Percentiles rank a stretch among this genome's conserved stretches.
phyloP scores from a whole-genome alignment of 495 filamentous ascomycete genomes.

The Aspergillus sclerotiicarbonarius region DNA sequence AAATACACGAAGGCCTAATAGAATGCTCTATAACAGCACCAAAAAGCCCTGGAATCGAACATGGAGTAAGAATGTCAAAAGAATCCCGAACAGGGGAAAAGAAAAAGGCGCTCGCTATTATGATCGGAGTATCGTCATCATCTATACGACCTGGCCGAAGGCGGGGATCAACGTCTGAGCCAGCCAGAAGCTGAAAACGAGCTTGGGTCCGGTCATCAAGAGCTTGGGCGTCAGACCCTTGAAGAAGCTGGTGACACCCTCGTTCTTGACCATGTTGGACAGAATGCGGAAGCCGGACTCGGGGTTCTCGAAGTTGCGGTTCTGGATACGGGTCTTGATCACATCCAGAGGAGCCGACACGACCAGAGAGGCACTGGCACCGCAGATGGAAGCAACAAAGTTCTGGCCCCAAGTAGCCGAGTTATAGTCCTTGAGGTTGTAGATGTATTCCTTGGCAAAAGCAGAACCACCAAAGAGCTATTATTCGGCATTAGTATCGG shows the following conservation, averaged over 20 bases:
- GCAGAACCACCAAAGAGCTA: slow-evolving; percentile 97
- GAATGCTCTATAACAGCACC: slow-evolving; percentile 19
- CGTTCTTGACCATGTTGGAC: slow-evolving; percentile 84
- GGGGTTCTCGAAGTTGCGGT: slow-evolving; percentile 97
- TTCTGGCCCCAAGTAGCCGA: slow-evolving; percentile 92
- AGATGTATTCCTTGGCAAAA: slow-evolving; percentile 97
- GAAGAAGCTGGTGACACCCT: slow-evolving; percentile 87
- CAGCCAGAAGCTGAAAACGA: slow-evolving; percentile 99
- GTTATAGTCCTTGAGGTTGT: slow-evolving; percentile 87
- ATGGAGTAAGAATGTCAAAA: slow-evolving; percentile 8
- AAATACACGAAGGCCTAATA: slow-evolving; percentile 20
- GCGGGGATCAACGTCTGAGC: slow-evolving; percentile 87
- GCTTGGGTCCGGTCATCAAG: slow-evolving; percentile 96
- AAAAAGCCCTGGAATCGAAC: slow-evolving; percentile 11
- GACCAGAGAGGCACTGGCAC: slow-evolving; percentile 86
- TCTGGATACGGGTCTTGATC: slow-evolving; percentile 99
- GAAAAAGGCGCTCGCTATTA: slow-evolving; percentile 16
- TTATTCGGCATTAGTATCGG: slow-evolving; percentile 20
- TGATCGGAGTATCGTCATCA: slow-evolving; percentile 21
- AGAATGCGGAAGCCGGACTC: slow-evolving; percentile 90
- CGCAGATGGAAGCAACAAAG: slow-evolving; percentile 93
- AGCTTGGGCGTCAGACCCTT: slow-evolving; percentile 97
- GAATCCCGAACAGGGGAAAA: slow-evolving; percentile 7
- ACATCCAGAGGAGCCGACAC: slow-evolving; percentile 96
- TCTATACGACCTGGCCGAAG: slow-evolving; percentile 59